These are phyloP conservation scores for Brachypodium distachyon DNA, from an alignment of 202 grass and related monocot genomes.

Conservation along the genomic window DNA sequence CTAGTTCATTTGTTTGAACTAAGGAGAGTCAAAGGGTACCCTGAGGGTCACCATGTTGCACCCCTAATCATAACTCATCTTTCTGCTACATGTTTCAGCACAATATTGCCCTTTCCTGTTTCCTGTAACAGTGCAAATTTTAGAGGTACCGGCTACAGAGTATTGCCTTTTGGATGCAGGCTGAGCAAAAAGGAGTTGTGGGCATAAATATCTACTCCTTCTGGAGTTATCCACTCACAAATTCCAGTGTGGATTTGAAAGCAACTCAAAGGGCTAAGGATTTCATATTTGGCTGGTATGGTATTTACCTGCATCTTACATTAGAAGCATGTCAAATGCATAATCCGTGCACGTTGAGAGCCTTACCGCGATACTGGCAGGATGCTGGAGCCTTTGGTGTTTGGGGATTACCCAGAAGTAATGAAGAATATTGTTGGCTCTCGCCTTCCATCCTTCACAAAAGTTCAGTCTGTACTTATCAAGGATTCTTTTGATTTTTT, in stretches of 20 bases:
- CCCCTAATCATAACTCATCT: neutral
- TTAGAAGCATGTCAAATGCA: neutral
- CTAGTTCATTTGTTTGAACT: no score
- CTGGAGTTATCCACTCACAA: slow-evolving; percentile 35
- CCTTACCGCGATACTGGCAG: neutral
- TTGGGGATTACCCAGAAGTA: slow-evolving; percentile 34
- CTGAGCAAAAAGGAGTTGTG: slow-evolving; percentile 36
- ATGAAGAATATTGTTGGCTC: slow-evolving; percentile 44
- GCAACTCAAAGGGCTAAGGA: slow-evolving; percentile 30
- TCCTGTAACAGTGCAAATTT: neutral
- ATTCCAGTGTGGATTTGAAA: slow-evolving; percentile 28
- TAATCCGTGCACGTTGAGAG: neutral
- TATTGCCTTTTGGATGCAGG: slow-evolving; percentile 3
- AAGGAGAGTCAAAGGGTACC: no score
- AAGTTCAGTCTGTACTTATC: slow-evolving; percentile 22
- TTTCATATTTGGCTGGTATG: slow-evolving; percentile 44
- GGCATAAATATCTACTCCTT: slow-evolving; percentile 39
- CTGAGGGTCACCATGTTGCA: no score
- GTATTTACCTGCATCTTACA: neutral
- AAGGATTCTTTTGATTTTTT: slow-evolving; percentile 49
- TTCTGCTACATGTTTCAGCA: neutral
- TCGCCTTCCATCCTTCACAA: slow-evolving; percentile 37
- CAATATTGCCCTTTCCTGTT: neutral
- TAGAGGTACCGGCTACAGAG: neutral
- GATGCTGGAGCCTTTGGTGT: slow-evolving; percentile 43